phyloP scores from a whole-genome alignment of 768 basidiomycete genomes.

The Xerocomellus dryophilus region DNA sequence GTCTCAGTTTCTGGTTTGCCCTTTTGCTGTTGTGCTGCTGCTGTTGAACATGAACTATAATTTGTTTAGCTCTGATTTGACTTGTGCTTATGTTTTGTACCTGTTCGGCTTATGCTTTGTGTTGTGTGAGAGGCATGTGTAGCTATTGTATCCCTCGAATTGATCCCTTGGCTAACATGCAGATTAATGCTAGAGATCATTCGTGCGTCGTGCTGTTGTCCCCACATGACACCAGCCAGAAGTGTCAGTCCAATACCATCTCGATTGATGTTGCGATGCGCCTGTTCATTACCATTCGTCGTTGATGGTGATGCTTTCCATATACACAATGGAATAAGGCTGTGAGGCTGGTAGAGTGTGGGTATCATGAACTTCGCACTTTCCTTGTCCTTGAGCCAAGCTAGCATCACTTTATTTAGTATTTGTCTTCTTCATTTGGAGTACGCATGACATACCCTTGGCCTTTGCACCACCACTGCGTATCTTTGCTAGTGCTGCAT shows the following conservation, averaged over 20 bases:
- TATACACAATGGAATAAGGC: not conserved
- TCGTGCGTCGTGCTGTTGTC: not conserved
- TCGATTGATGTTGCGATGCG: not conserved
- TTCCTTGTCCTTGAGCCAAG: not conserved
- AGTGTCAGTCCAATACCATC: not conserved
- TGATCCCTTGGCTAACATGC: not conserved
- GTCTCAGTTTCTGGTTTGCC: too few species aligned
- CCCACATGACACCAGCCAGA: constrained; percentile 1
- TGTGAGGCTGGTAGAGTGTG: not conserved
- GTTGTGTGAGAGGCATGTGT: not conserved
- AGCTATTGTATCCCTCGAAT: not conserved
- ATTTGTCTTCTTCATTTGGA: not conserved
- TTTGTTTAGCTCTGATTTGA: too few species aligned
- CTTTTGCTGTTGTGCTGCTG: too few species aligned
- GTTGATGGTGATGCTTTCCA: constrained; percentile 8
- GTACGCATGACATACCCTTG: not conserved
- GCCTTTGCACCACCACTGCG: not conserved
- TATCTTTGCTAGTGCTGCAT: not conserved
- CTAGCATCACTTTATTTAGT: not conserved
- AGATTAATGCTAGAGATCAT: not conserved
- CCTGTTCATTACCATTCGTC: constrained; percentile 7
- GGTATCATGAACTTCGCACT: not conserved
- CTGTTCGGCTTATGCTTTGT: not conserved
- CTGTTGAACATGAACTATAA: not conserved
- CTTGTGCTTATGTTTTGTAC: not conserved